Evolutionary conservation across 2,329 filamentous ascomycete genomes (phyloP).

Genomic region (Sporothrix euskadiensis): DNA sequence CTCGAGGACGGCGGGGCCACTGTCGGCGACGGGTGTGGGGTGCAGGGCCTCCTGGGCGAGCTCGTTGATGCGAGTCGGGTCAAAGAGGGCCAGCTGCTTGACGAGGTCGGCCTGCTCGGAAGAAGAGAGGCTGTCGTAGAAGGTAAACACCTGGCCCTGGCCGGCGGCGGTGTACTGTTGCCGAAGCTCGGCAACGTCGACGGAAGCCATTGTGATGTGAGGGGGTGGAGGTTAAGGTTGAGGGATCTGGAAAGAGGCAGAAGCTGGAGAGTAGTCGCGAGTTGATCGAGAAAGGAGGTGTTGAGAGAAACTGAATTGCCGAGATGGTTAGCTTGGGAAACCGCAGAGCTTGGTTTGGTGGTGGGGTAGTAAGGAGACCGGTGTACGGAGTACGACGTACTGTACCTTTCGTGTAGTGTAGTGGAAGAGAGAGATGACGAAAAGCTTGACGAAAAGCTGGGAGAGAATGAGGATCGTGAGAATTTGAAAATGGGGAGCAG

Average conservation of each 20-base stretch:
- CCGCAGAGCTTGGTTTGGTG: background rate
- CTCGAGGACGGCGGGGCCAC: slow-evolving; percentile 65
- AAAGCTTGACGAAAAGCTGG: background rate
- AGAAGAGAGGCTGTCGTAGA: slow-evolving; percentile 75
- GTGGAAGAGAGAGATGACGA: background rate
- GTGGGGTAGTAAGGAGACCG: background rate
- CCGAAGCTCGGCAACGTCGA: slow-evolving; percentile 63
- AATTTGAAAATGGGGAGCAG: background rate
- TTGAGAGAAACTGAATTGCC: background rate
- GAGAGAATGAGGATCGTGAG: background rate
- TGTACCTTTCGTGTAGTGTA: background rate
- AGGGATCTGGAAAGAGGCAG: too few species aligned
- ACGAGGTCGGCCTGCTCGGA: slow-evolving; percentile 76
- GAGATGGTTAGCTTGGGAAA: background rate
- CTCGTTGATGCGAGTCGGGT: slow-evolving; percentile 83
- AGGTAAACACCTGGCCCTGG: slow-evolving; percentile 82
- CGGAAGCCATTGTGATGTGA: slow-evolving; percentile 21
- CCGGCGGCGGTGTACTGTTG: slow-evolving; percentile 71
- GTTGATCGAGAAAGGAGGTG: background rate
- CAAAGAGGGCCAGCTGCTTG: slow-evolving; percentile 77
- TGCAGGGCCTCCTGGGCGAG: slow-evolving; percentile 80
- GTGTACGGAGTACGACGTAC: background rate
- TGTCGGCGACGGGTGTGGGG: slow-evolving; percentile 63
- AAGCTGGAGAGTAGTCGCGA: background rate
- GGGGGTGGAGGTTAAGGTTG: background rate